Evolutionary conservation across 2,329 filamentous ascomycete species (phyloP).

Genomic region (Pezizomycotina sp.): DNA sequence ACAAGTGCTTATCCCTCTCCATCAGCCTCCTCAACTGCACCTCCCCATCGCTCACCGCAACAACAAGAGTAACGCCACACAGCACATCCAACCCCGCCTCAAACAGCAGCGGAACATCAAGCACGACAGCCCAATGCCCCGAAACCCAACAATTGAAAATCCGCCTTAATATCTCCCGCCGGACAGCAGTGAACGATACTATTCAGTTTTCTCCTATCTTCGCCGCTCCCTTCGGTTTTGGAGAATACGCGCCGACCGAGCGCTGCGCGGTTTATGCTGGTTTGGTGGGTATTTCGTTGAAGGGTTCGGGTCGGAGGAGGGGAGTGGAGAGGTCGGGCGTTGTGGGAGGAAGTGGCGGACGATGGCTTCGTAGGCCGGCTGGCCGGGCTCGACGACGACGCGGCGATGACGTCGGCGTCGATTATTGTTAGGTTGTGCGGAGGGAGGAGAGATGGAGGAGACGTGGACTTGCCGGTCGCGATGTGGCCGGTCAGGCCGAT

Average conservation of each 20-base stretch:
- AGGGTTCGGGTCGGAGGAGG: slow-evolving; percentile 32
- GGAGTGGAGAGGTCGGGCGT: slow-evolving; percentile 11
- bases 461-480: slow-evolving; percentile 94
- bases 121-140: slow-evolving; percentile 73
- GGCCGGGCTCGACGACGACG: slow-evolving; percentile 86
- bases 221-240: slow-evolving; percentile 48
- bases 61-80: slow-evolving; percentile 72
- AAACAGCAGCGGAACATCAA: slow-evolving; percentile 84
- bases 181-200: slow-evolving; percentile 82
- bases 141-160: slow-evolving; percentile 56
- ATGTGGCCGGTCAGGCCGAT: slow-evolving; percentile 95
- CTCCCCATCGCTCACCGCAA: slow-evolving; percentile 62
- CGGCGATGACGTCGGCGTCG: slow-evolving; percentile 89
- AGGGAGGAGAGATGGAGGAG: slow-evolving; percentile 62
- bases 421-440: slow-evolving; percentile 81
- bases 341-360: slow-evolving; percentile 67
- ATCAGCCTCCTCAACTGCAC: slow-evolving; percentile 69
- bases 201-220: slow-evolving; percentile 65
- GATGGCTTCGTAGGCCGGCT: slow-evolving; percentile 65
- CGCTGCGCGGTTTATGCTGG: slow-evolving; percentile 69
- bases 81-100: slow-evolving; percentile 73
- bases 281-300: slow-evolving; percentile 36
- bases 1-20: slow-evolving; percentile 60
- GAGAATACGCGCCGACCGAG: slow-evolving; percentile 80
- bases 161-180: slow-evolving; percentile 60